phyloP scores from a whole-genome alignment of 495 filamentous ascomycete species.

The Xylaria longipes region DNA sequence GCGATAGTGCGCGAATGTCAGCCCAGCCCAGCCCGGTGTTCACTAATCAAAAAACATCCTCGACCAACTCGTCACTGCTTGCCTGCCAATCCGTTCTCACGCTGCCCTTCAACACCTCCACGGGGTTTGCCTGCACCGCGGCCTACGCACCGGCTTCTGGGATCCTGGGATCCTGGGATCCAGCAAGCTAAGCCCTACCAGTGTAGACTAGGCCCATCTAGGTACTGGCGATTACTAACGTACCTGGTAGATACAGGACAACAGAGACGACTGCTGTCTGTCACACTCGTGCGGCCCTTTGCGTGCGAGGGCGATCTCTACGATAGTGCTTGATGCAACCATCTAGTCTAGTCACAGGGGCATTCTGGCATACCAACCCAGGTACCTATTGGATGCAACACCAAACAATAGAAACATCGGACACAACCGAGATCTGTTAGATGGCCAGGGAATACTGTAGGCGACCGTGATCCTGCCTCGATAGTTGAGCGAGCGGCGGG shows the following conservation, averaged over 20 bases:
- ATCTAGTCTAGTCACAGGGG: not conserved
- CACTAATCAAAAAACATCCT: slow-evolving; percentile 19
- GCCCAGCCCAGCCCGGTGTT: slow-evolving; percentile 9
- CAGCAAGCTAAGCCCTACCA: slow-evolving; percentile 1
- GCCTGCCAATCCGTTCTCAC: slow-evolving; percentile 9
- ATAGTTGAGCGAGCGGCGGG: not conserved
- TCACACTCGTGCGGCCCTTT: not conserved
- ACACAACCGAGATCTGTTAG: not conserved
- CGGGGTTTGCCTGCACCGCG: not conserved
- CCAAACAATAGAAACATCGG: not conserved
- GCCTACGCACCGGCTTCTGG: slow-evolving; percentile 2
- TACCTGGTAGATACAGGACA: not conserved
- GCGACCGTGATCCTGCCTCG: slow-evolving; percentile 4
- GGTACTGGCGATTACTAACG: not conserved
- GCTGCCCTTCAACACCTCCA: not conserved
- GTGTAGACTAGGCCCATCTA: not conserved
- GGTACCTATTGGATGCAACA: not conserved
- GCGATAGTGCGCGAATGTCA: not conserved
- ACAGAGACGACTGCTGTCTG: not conserved
- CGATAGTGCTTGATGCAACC: not conserved
- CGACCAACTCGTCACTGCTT: not conserved
- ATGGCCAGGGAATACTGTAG: not conserved
- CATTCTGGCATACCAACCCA: no score
- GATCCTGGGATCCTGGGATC: not conserved
- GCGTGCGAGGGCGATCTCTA: slow-evolving; percentile 6